Percentiles rank a stretch among this genome's conserved stretches.
Conservation (phyloP, 108 stramenopile species). For the Parmales sp. region DNA sequence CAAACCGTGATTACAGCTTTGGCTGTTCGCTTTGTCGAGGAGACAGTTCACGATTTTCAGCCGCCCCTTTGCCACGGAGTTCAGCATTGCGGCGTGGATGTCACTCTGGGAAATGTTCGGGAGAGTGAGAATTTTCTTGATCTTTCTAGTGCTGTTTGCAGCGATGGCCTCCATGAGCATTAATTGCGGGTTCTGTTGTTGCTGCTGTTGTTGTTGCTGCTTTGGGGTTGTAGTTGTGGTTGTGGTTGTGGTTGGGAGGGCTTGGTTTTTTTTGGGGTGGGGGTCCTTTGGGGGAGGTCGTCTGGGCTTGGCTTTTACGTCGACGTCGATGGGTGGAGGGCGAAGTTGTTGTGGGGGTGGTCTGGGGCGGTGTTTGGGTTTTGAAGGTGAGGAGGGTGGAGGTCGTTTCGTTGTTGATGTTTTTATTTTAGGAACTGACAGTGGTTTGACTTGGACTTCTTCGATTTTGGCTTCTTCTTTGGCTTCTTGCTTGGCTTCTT, state of each 20-base stretch:
- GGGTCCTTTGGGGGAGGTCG: neutral
- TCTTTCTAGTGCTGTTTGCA: neutral
- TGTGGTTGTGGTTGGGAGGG: neutral
- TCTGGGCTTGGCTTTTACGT: neutral
- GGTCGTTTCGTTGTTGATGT: too few relatives aligned
- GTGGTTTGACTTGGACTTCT: neutral
- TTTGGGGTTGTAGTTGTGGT: neutral
- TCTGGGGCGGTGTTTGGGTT: too few relatives aligned
- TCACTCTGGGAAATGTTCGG: neutral
- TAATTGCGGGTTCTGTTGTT: neutral
- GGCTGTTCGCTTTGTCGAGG: neutral
- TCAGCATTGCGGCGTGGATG: neutral
- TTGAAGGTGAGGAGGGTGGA: too few relatives aligned
- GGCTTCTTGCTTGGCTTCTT: neutral
- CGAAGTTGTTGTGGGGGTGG: neutral
- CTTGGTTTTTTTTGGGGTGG: neutral
- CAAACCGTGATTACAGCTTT: too few relatives aligned
- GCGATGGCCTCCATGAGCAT: neutral
- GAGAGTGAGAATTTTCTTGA: neutral
- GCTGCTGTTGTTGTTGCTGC: neutral
- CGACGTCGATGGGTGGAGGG: neutral
- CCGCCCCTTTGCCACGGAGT: neutral
- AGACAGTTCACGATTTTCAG: neutral
- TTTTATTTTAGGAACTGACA: neutral
- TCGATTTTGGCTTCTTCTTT: neutral